Percentiles rank a stretch among this genome's conserved stretches.
Evolutionary conservation across 2,329 filamentous ascomycete genomes (phyloP).

Genomic region (Penicillium sp.): DNA sequence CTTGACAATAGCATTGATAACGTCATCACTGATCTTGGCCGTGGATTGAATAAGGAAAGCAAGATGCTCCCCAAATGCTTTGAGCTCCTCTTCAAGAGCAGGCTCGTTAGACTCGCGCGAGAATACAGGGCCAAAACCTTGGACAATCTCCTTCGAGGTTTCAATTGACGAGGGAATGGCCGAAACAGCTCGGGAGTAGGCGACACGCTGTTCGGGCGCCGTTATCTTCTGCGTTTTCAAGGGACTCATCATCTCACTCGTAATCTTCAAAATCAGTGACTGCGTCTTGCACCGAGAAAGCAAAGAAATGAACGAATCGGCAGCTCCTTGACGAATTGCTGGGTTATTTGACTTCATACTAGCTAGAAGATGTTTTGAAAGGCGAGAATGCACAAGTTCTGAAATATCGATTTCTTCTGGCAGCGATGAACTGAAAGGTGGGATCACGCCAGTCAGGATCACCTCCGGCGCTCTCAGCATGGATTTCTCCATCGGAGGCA

Average conservation of each 20-base stretch:
- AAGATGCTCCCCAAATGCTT: constrained; percentile 65
- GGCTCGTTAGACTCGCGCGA: constrained; percentile 85
- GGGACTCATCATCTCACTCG: constrained; percentile 73
- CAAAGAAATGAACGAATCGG: constrained; percentile 70
- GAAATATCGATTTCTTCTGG: constrained; percentile 73
- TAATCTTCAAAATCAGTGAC: constrained; percentile 61
- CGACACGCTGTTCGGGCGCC: constrained; percentile 76
- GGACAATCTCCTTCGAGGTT: constrained; percentile 64
- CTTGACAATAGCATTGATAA: constrained; percentile 71
- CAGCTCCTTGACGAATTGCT: constrained; percentile 69
- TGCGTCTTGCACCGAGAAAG: constrained; percentile 61
- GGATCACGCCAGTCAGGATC: constrained; percentile 73
- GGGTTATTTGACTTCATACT: constrained; percentile 89
- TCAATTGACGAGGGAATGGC: constrained; percentile 59
- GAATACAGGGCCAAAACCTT: constrained; percentile 65
- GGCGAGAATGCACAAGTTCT: constrained; percentile 63
- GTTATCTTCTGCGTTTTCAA: constrained; percentile 81
- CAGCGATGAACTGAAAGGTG: constrained; percentile 68
- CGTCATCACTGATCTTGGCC: constrained; percentile 61
- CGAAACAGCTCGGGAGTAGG: constrained; percentile 78
- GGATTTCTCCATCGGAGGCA: constrained; percentile 83
- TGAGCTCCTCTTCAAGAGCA: constrained; percentile 72
- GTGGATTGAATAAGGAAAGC: constrained; percentile 60
- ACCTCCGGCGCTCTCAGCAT: constrained; percentile 87
- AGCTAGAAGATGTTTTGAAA: constrained; percentile 83